Evolutionary conservation across 108 stramenopile species (phyloP), one percentile per base, ranked within the genome.

Genomic region (Nitzschia sp.): DNA sequence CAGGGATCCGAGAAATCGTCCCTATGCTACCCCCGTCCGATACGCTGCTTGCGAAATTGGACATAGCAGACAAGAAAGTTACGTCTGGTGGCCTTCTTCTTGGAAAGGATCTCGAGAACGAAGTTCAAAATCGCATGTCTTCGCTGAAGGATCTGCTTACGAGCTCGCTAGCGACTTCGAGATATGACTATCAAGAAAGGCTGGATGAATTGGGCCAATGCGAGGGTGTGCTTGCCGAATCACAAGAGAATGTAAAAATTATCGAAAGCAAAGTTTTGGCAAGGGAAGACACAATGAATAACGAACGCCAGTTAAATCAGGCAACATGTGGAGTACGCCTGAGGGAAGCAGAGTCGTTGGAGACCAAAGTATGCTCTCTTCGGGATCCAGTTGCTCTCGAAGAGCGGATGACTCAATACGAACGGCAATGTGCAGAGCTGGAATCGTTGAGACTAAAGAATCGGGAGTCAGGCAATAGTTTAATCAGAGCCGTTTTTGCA

Each of bases 341-440:
- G 21, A 41, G 80, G 25, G 88, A 95, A 76, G 76, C 78, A 5
- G 82, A 86, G 45, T 64, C 77, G 19, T 66, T 90, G 64, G 80
- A 89, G 45, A 57, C 65, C 3, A 89, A 82, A 65, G 86, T 91
- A 13, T 75, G 75, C 15, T 74, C 89, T 34, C 81, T 91, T 50
- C 83, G 87, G 25, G 88, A 92, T 68, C 94, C 91, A 17, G 69
- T 84, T 22, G 78, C 82, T 28, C 71, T 90, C 9, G 89, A 92
- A 69, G 81, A 85, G 34, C 80, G 85, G 8, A 81, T 95, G 58
- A 75, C 79, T 21, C 67, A 69, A 19, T 75, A 56, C 53, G 68
- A 89, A 34, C 77, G 77, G 1, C 82, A 85, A 50, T 83, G 79
- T 64, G 46, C 79, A 17, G 78, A 86, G 36, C 71, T 95, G 17